Base-by-base conservation (phyloP, 768 basidiomycete species). In the Pleurotus platypus region DNA sequence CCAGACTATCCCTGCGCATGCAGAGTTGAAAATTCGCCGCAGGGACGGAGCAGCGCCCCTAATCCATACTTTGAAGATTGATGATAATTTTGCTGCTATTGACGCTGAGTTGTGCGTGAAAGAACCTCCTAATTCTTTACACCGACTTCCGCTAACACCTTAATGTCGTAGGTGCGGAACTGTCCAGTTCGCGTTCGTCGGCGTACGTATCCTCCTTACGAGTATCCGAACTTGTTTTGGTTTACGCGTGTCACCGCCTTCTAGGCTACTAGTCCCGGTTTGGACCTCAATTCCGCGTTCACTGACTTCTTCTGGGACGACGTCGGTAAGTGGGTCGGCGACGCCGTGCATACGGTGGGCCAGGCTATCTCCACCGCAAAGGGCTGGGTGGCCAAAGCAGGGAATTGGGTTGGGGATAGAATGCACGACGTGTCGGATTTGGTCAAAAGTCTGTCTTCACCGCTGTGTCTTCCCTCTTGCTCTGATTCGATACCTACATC, bases 11-110 rank as follows among this genome's bases (percentile, higher is more conserved):
- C 72, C 75, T 0, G 40, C 57, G 1, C 30, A 55, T 18, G 55
- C 71, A n/a, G 63, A 63, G 1, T 46, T 53, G 39, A 57, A 59
- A 16, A 55, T 72, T 37, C 51, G 61, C 6, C 66, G 68, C 18
- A 61, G 71, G 8, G 66, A 64, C 51, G 67, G 63, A 18, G 51
- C 54, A 3, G 22, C 42, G 0, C 64, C 70, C n/a, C 60, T 62
- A 18, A 72, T 75, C 20, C 66, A 70, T 24, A 70, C 66, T 5
- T 61, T 78, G 20, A 61, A 58, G n/a, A 62, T 73, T 12, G 71
- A 72, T 58, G 69, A 66, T 16, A 62, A 72, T 61, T 78, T 70
- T 60, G 59, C 53, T 53, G 66, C 64, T 13, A 58, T 66, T 6
- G 62, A 68, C 57, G 47, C 64, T 15, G 43, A 57, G 6, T 43